Base-by-base conservation (phyloP, 495 filamentous ascomycete species). In the Neurospora terricola region DNA sequence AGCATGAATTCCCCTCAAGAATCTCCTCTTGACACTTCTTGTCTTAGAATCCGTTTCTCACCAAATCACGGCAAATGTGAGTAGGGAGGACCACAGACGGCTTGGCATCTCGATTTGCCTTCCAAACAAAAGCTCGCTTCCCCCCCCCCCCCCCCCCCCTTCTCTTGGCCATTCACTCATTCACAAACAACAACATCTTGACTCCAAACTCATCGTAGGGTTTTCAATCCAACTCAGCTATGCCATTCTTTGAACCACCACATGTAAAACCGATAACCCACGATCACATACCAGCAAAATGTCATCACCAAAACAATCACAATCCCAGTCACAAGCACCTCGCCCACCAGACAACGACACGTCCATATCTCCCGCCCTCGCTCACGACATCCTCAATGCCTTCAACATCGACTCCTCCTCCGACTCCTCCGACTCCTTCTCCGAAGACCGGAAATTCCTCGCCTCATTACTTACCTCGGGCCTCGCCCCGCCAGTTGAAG, bases 371-470 rank as follows among this genome's bases (percentile, higher is more conserved):
- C 73, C 30, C 66, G 27, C 5, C 43, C 68, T 70, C 16, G 66
- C 43, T 36, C 43, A 69, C 7, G 62, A 72, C 6, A 27, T 78
- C 0, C 72, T 83, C 21, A 76, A 74, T 68, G 76, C 77, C 62
- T 83, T 84, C 59, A 73, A 83, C 69, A 66, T 79, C 30, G 12
- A n/a, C 18, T 70, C 43, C 68, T 70, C 16, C 39, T 36, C 43
- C 30, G 12, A n/a, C 18, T 70, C 78, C 72, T 75, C 80, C 4
- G 75, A 73, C 8, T 70, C 78, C 72, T 37, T 4, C 36, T 73
- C 80, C 5, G 76, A 74, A 16, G 71, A 74, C 4, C 73, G 43
- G 5, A 54, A 76, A 27, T 83, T 78, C 43, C 69, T 83, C 6
- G 42, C 38, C 69, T 72, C 73, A 1, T 14, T 80, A 7, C 73